phyloP scores from a whole-genome alignment of 345 rosid species.

The Camelina laxa region DNA sequence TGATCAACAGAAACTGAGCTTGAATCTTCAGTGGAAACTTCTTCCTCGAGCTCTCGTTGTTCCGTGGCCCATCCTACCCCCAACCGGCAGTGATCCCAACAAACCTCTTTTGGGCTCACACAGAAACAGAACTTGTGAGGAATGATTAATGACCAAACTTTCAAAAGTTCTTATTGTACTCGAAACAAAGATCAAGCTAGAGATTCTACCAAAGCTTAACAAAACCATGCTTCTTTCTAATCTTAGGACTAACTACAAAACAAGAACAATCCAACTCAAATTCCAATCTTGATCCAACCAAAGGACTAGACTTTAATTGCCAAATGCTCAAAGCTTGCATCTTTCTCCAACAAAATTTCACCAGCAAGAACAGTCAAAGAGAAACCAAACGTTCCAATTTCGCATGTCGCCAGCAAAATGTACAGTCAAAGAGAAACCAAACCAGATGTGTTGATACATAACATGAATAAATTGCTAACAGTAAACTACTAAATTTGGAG shows the following conservation, averaged over 20 bases:
- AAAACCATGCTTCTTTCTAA: slow-evolving; percentile 41
- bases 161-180: too few relatives aligned
- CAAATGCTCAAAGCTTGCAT: slow-evolving; percentile 72
- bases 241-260: slow-evolving; percentile 38
- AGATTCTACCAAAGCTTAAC: slow-evolving; percentile 40
- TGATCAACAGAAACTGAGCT: slow-evolving; percentile 6
- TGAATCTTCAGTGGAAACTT: slow-evolving; percentile 44
- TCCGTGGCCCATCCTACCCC: slow-evolving; percentile 58
- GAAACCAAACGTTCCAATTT: slow-evolving; percentile 25
- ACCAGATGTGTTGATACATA: neutral
- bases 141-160: neutral
- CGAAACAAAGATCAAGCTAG: slow-evolving; percentile 8
- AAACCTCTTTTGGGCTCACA: slow-evolving; percentile 47
- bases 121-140: slow-evolving; percentile 37
- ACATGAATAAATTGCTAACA: neutral
- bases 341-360: slow-evolving; percentile 39
- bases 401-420: slow-evolving; percentile 16
- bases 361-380: slow-evolving; percentile 24
- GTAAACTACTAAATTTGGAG: neutral
- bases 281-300: slow-evolving; percentile 54
- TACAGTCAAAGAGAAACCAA: too few relatives aligned
- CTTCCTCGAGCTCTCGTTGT: slow-evolving; percentile 53
- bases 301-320: slow-evolving; percentile 48
- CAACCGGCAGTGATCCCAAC: slow-evolving; percentile 44
- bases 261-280: slow-evolving; percentile 51